These are phyloP conservation scores for Polyporus arcularius DNA, from an alignment of 768 basidiomycete species.

Conservation along the genomic window DNA sequence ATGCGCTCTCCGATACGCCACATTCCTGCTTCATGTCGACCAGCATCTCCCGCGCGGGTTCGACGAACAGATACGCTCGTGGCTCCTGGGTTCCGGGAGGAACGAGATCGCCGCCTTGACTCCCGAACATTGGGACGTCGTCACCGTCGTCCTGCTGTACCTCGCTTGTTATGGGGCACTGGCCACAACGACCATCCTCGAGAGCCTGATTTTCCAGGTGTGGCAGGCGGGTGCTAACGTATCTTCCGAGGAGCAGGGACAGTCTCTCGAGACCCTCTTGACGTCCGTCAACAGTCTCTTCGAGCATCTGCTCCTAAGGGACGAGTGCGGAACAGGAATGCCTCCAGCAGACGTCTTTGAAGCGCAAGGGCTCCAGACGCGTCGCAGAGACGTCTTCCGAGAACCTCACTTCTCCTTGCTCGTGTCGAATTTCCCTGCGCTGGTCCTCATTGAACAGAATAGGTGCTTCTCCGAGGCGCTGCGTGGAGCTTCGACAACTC, in stretches of 20 bases:
- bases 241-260: constrained; percentile 37
- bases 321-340: constrained; percentile 42
- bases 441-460: constrained; percentile 74
- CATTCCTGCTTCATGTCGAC: constrained; percentile 72
- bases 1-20: constrained; percentile 66
- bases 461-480: constrained; percentile 49
- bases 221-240: constrained; percentile 62
- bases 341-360: constrained; percentile 59
- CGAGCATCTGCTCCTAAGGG: constrained; percentile 55
- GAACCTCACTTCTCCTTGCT: constrained; percentile 67
- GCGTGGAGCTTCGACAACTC: constrained; percentile 46
- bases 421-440: constrained; percentile 62
- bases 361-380: constrained; percentile 67
- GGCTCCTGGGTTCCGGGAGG: constrained; percentile 72
- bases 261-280: constrained; percentile 52
- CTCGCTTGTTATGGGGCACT: constrained; percentile 68
- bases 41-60: constrained; percentile 75
- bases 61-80: constrained; percentile 67
- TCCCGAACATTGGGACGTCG: constrained; percentile 66
- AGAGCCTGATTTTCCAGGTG: constrained; percentile 76
- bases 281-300: constrained; percentile 66
- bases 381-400: constrained; percentile 66
- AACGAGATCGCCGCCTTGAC: constrained; percentile 61
- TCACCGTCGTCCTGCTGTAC: constrained; percentile 62
- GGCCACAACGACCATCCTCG: constrained; percentile 69